These are phyloP conservation scores for Pezicula rhizophila DNA, from an alignment of 2,329 filamentous ascomycete species.

Conservation along the genomic window DNA sequence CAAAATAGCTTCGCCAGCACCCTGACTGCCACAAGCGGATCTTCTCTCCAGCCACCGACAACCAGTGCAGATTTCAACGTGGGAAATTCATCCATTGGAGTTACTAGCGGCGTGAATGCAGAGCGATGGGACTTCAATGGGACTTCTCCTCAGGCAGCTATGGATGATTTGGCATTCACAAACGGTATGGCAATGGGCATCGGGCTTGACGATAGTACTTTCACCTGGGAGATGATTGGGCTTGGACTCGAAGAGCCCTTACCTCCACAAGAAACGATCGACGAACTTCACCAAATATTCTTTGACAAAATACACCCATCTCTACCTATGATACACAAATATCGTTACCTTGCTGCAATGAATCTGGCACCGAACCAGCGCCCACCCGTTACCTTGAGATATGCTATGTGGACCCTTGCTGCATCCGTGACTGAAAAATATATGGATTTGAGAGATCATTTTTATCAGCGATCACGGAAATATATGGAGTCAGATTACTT, in stretches of 20 bases:
- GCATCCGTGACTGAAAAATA: conserved; percentile 81
- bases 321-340: conserved; percentile 82
- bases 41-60: conserved; percentile 11
- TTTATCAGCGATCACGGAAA: conserved; percentile 84
- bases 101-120: conserved; percentile 41
- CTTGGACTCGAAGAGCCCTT: conserved; percentile 65
- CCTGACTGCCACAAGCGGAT: conserved; percentile 11
- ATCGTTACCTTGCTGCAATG: conserved; percentile 81
- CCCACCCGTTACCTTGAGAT: conserved; percentile 81
- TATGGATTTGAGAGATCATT: conserved; percentile 71
- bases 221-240: conserved; percentile 78
- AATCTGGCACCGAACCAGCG: conserved; percentile 80
- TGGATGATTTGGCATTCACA: conserved; percentile 55
- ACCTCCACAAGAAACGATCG: conserved; percentile 62
- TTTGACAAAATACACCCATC: conserved; percentile 88
- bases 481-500: conserved; percentile 87
- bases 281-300: conserved; percentile 82
- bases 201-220: conserved; percentile 46
- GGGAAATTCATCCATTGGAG: conserved; percentile 40
- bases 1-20: conserved; percentile 14
- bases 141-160: conserved; percentile 42
- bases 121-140: conserved; percentile 49
- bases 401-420: conserved; percentile 95
- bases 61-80: conserved; percentile 35
- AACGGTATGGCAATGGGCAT: conserved; percentile 40